phyloP scores from a whole-genome alignment of 768 basidiomycete genomes.

The Serendipita vermifera region DNA sequence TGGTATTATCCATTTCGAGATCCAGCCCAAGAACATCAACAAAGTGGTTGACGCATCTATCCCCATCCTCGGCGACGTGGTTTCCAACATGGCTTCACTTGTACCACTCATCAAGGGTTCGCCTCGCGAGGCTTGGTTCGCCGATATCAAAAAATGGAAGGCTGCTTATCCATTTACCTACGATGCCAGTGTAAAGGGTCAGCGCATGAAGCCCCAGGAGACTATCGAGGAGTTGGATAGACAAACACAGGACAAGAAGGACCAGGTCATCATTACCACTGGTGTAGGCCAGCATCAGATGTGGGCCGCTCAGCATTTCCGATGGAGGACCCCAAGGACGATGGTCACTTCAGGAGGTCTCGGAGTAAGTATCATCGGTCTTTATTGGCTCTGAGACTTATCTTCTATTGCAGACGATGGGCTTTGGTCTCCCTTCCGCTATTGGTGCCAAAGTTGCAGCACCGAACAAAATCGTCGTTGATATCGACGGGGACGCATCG shows the following conservation, averaged over 20 bases:
- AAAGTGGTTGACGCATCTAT: constrained; percentile 94
- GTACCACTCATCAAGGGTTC: constrained; percentile 60
- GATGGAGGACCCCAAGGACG: constrained; percentile 77
- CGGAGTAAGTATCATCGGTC: constrained; percentile 47
- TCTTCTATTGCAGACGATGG: constrained; percentile 65
- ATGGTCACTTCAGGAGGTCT: constrained; percentile 92
- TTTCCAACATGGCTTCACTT: constrained; percentile 64
- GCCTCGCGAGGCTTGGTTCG: constrained; percentile 69
- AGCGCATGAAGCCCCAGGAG: constrained; percentile 88
- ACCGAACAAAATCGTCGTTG: constrained; percentile 84
- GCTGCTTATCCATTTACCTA: constrained; percentile 80
- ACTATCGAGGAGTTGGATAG: constrained; percentile 84
- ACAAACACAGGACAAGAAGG: constrained; percentile 68
- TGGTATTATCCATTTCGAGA: constrained; percentile 99
- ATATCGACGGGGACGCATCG: constrained; percentile 95
- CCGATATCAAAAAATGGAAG: constrained; percentile 77
- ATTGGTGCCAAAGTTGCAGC: constrained; percentile 96
- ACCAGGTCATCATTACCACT: constrained; percentile 76
- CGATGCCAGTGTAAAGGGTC: constrained; percentile 44
- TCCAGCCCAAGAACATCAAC: constrained; percentile 97
- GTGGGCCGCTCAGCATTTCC: constrained; percentile 94
- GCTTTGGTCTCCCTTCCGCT: constrained; percentile 87
- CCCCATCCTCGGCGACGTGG: constrained; percentile 88
- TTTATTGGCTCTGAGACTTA: constrained; percentile 9
- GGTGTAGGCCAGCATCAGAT: constrained; percentile 99